These are phyloP conservation scores for Tuctoria greenei DNA, from an alignment of 176 grass and related monocot genomes.

Conservation along the genomic window DNA sequence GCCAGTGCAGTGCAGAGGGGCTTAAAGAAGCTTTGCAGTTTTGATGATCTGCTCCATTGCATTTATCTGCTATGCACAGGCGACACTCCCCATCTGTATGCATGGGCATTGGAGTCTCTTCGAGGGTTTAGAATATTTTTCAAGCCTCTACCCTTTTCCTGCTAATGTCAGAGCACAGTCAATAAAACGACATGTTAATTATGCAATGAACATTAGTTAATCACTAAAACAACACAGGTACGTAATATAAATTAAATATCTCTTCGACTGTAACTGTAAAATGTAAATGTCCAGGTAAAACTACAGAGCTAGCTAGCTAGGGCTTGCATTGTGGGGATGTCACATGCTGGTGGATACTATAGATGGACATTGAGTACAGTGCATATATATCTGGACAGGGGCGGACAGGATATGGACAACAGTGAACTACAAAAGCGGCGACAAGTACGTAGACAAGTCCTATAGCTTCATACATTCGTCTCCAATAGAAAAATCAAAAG, in stretches of 20 bases:
- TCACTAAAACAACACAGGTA: background rate
- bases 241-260: too few relatives aligned
- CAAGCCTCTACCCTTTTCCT: background rate
- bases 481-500: conserved; percentile 20
- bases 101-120: conserved; percentile 16
- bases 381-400: background rate
- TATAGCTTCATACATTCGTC: conserved; percentile 10
- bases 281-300: background rate
- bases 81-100: conserved; percentile 1
- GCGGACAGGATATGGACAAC: conserved; percentile 29
- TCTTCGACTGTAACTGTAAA: background rate
- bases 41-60: background rate
- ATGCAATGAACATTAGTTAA: too few relatives aligned
- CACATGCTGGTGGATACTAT: too few relatives aligned
- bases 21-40: conserved; percentile 44
- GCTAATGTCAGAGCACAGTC: background rate
- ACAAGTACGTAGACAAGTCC: conserved; percentile 38
- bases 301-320: too few relatives aligned
- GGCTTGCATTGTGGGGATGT: too few relatives aligned
- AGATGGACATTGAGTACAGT: background rate
- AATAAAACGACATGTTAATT: too few relatives aligned
- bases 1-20: background rate
- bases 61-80: too few relatives aligned
- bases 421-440: conserved; percentile 50
- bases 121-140: background rate